A percentile compares a stretch with the other conserved stretches of the same genome.
Evolutionary conservation across 371 early-diverging fungal species (phyloP).

Genomic region (Chytridium lagenaria): DNA sequence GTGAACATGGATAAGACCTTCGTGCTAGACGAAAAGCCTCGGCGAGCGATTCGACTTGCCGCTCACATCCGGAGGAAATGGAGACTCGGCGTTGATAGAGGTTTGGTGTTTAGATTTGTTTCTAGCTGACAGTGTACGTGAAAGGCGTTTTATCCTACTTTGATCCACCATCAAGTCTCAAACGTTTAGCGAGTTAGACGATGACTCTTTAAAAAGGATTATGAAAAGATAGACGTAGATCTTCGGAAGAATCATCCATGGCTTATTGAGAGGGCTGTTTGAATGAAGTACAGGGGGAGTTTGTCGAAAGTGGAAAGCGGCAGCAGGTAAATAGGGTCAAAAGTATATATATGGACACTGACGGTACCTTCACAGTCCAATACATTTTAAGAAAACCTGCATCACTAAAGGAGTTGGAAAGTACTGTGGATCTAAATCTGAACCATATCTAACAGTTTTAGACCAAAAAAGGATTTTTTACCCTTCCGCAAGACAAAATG

Average conservation of each 20-base stretch:
- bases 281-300: slow-evolving; percentile 48
- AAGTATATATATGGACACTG: no score
- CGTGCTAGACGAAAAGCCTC: slow-evolving; percentile 27
- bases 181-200: slow-evolving; percentile 43
- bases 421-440: neutral
- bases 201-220: slow-evolving; percentile 41
- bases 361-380: slow-evolving; percentile 38
- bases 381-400: slow-evolving; percentile 40
- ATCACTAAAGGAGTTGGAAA: slow-evolving; percentile 14
- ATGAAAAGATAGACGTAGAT: slow-evolving; percentile 37
- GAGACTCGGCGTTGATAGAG: slow-evolving; percentile 38
- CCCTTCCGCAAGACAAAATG: slow-evolving; percentile 46
- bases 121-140: neutral
- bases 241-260: slow-evolving; percentile 34
- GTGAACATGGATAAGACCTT: slow-evolving; percentile 41
- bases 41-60: slow-evolving; percentile 12
- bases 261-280: slow-evolving; percentile 34
- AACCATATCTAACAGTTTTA: slow-evolving; percentile 11
- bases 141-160: slow-evolving; percentile 59
- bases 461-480: slow-evolving; percentile 24
- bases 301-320: slow-evolving; percentile 52
- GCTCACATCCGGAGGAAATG: slow-evolving; percentile 15
- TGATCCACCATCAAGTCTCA: slow-evolving; percentile 48
- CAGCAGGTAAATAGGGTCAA: no score
- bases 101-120: slow-evolving; percentile 13